Base-by-base conservation (phyloP, 768 basidiomycete genomes). In the Pleurotus tuoliensis region DNA sequence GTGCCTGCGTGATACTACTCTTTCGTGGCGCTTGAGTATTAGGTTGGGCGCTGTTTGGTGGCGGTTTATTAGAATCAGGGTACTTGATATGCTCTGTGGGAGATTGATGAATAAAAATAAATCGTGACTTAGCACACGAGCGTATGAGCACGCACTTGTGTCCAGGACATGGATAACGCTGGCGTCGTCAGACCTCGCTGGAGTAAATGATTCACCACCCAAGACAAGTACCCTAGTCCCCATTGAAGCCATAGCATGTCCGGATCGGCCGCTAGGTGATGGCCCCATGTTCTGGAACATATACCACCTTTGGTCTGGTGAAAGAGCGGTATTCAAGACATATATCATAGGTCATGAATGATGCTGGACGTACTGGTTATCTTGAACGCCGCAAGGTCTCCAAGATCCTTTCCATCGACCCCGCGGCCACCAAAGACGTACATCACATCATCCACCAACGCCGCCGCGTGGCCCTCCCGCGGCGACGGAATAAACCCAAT, bases 221-320 rank as follows among this genome's bases (percentile, higher is more conserved):
- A 99, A 81, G 4, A 99, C 94, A 62, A 92, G 92, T 4, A 99
- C 90, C 59, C 87, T 83, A 47, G 87, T 82, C 27, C 92, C 93
- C 67, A 90, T 87, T 11, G 92, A 86, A 5, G 95, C 93, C 94
- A 99, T 96, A n/a, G 96, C 92, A 71, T 99, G 97, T 1, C 97
- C 97, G 7, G 93, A 95, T 49, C 97, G 82, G 2, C 93, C 92
- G 40, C 80, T 87, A 0, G 97, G 97, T 13, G 92, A 83, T 15
- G 96, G 96, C 0, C 97, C 97, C 97, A 99, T 99, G 67, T 98
- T 97, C 71, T 98, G 94, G 77, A 99, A 99, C 93, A 95, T 98
- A 74, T 95, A 99, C 97, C 97, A 99, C 63, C 97, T 82, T 66
- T 94, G 92, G 71, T 94, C 96, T 98, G 45, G 27, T 11, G 38